Evolutionary conservation across 78 protist genomes (phyloP).

Genomic region (Creolimax fragrantissima): DNA sequence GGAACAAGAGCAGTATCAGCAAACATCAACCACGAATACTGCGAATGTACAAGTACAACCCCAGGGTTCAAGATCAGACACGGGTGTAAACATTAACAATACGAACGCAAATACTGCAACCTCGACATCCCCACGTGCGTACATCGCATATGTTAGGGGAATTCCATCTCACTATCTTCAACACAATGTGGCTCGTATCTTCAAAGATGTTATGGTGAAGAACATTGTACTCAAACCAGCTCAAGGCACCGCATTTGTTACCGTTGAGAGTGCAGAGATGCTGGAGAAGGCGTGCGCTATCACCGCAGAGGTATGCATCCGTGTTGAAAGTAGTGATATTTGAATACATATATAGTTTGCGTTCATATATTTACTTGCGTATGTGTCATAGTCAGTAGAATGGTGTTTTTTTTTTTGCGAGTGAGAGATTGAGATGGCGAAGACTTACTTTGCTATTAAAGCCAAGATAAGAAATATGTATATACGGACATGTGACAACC

Average conservation of each 20-base stretch:
- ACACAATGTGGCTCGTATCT: not conserved
- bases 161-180: not conserved
- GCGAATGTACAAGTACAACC: too few relatives aligned
- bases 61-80: too few relatives aligned
- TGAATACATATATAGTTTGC: not conserved
- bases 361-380: not conserved
- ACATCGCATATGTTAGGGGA: not conserved
- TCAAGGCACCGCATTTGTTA: not conserved
- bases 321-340: too few relatives aligned
- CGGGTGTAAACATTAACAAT: too few relatives aligned
- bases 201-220: not conserved
- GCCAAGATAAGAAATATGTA: too few relatives aligned
- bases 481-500: too few relatives aligned
- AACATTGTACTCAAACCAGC: not conserved
- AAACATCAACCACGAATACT: too few relatives aligned
- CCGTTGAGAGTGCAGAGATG: not conserved
- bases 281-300: not conserved
- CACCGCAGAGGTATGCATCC: not conserved
- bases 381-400: not conserved
- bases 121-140: not conserved
- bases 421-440: too few relatives aligned
- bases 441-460: too few relatives aligned
- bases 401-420: not conserved
- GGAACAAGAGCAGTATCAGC: too few relatives aligned
- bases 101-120: not conserved